phyloP scores from a whole-genome alignment of 768 basidiomycete species.

The Tricholoma matsutake region DNA sequence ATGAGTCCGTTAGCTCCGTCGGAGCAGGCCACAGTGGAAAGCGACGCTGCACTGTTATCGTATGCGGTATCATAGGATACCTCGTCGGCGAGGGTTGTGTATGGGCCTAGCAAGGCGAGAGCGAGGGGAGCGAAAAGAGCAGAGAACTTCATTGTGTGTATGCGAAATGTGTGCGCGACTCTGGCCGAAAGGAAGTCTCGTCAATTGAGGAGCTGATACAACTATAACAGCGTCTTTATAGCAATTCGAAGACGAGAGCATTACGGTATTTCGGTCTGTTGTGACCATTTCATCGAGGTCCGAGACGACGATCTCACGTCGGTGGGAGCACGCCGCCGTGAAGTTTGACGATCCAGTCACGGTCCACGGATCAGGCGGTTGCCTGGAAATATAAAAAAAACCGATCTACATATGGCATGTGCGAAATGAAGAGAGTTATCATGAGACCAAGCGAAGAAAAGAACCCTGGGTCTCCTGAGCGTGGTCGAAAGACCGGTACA shows the following conservation, averaged over 20 bases:
- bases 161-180: not conserved
- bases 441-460: not conserved
- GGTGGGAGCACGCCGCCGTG: conserved; percentile 4
- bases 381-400: not conserved
- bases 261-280: not conserved
- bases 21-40: conserved; percentile 44
- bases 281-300: not conserved
- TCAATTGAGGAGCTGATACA: not conserved
- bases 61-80: conserved; percentile 45
- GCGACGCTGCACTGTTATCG: conserved; percentile 39
- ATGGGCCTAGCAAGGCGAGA: conserved; percentile 10
- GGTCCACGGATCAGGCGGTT: not conserved
- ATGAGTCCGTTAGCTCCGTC: conserved; percentile 50
- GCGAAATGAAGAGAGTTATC: not conserved
- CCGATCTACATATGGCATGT: not conserved
- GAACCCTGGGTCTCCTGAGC: too few species aligned
- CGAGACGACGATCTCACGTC: conserved; percentile 1
- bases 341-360: too few species aligned
- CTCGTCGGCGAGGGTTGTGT: not conserved
- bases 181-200: not conserved
- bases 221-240: not conserved
- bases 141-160: conserved; percentile 30
- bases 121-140: conserved; percentile 23
- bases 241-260: not conserved
- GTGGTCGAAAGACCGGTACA: too few species aligned